Conservation (phyloP, 1,139 yeast genomes). For the Blastobotrys raffinosifermentans region DNA sequence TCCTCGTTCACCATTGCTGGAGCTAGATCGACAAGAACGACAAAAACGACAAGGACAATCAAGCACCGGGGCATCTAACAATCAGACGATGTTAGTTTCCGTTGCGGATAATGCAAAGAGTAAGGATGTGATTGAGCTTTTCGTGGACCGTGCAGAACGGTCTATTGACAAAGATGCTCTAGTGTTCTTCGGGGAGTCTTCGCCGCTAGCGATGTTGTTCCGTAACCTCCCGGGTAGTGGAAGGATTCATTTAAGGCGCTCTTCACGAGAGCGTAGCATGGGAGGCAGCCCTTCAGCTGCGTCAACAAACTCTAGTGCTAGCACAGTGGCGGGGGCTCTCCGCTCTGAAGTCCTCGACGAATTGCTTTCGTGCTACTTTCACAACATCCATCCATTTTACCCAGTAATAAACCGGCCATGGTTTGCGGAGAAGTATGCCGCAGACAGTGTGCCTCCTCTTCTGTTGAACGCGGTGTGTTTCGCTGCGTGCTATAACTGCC, state of each 20-base stretch:
- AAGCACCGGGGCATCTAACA: too few relatives aligned
- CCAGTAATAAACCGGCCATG: slow-evolving; percentile 14
- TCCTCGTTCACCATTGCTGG: too few relatives aligned
- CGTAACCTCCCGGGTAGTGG: slow-evolving; percentile 14
- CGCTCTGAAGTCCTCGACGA: slow-evolving; percentile 9
- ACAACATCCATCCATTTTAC: slow-evolving; percentile 15
- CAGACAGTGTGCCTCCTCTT: slow-evolving; percentile 8
- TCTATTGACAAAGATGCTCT: slow-evolving; percentile 7
- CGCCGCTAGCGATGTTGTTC: slow-evolving; percentile 12
- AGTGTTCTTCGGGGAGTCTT: slow-evolving; percentile 14
- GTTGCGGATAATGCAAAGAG: not conserved
- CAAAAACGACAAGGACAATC: too few relatives aligned
- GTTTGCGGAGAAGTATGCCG: slow-evolving; percentile 12
- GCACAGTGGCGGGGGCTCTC: too few relatives aligned
- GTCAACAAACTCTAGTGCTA: too few relatives aligned
- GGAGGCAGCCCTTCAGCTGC: slow-evolving; percentile 6
- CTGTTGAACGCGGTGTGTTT: slow-evolving; percentile 14
- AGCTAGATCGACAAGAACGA: too few relatives aligned
- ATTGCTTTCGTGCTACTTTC: slow-evolving; percentile 11
- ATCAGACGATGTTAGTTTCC: too few relatives aligned
- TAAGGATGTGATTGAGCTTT: slow-evolving; percentile 5
- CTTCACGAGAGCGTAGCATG: not conserved
- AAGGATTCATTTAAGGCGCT: slow-evolving; percentile 9
- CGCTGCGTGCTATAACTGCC: slow-evolving; percentile 16
- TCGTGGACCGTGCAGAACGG: slow-evolving; percentile 5